phyloP scores from a whole-genome alignment of 192 early-diverging fungal species.

The Powellomyces hirtus region DNA sequence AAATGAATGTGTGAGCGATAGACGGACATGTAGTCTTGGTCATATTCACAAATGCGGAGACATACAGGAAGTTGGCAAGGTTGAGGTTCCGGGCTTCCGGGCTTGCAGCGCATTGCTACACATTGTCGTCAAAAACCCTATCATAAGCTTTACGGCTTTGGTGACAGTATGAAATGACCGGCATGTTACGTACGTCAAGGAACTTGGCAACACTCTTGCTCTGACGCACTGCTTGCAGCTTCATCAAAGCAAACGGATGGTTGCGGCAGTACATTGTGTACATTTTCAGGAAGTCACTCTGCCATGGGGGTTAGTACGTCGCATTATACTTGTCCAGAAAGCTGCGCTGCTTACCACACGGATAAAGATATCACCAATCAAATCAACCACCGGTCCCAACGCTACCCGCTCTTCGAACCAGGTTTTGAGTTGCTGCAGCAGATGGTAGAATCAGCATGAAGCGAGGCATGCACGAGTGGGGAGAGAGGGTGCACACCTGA shows the following conservation, averaged over 20 bases:
- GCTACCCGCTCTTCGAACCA: slow-evolving; percentile 35
- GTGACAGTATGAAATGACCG: background rate
- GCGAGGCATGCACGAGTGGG: background rate
- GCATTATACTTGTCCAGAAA: background rate
- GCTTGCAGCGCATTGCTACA: slow-evolving; percentile 26
- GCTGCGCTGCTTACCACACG: slow-evolving; percentile 33
- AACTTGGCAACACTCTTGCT: slow-evolving; percentile 45
- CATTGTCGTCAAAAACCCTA: background rate
- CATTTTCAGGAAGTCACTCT: slow-evolving; percentile 57
- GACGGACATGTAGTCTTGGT: background rate
- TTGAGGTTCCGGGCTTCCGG: slow-evolving; percentile 39
- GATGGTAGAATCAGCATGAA: background rate
- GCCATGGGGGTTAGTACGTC: background rate
- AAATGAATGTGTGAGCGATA: background rate
- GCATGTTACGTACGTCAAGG: slow-evolving; percentile 39
- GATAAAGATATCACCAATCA: slow-evolving; percentile 53
- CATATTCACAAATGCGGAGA: no score
- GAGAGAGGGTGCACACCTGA: slow-evolving; percentile 10
- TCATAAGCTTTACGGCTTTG: slow-evolving; percentile 6
- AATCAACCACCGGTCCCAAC: slow-evolving; percentile 36
- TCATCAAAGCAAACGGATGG: slow-evolving; percentile 59
- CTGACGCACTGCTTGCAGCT: slow-evolving; percentile 46
- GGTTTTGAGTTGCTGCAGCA: slow-evolving; percentile 30
- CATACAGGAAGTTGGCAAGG: slow-evolving; percentile 44
- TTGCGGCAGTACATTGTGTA: slow-evolving; percentile 66